Evolutionary conservation across 176 grass and related monocot species (phyloP).

Genomic region (Tillandsia leiboldiana): DNA sequence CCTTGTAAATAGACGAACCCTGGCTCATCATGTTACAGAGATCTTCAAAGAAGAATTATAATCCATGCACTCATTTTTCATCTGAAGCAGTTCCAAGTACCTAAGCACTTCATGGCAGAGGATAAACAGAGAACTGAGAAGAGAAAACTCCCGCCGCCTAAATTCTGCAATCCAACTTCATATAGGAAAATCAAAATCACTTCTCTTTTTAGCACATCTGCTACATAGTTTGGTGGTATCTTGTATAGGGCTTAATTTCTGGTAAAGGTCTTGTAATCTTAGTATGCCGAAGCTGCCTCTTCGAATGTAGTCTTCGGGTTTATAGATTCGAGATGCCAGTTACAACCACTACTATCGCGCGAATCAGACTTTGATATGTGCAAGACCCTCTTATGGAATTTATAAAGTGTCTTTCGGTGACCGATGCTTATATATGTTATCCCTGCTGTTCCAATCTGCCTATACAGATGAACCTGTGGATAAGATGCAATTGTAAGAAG

Average conservation of each 20-base stretch:
- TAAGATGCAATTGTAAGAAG: conserved; percentile 7
- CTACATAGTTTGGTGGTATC: not conserved
- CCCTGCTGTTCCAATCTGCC: conserved; percentile 79
- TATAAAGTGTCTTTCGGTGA: conserved; percentile 70
- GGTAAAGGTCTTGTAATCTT: conserved; percentile 8
- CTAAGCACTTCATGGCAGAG: too few species aligned
- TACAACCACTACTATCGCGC: conserved; percentile 14
- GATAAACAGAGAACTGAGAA: too few species aligned
- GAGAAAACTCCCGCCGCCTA: too few species aligned
- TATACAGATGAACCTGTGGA: conserved; percentile 65
- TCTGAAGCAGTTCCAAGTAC: too few species aligned
- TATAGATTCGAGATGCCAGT: conserved; percentile 45
- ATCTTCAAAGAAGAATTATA: too few species aligned
- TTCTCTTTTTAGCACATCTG: not conserved
- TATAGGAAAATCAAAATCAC: not conserved
- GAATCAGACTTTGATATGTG: conserved; percentile 48
- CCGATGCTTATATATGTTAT: conserved; percentile 91
- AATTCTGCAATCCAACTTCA: not conserved
- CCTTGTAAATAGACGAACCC: too few species aligned
- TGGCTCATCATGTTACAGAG: too few species aligned
- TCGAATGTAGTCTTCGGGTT: conserved; percentile 25
- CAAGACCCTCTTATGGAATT: conserved; percentile 78
- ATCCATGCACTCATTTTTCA: too few species aligned
- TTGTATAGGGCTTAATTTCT: not conserved
- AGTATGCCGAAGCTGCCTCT: conserved; percentile 37